Conservation (phyloP, 345 rosid species). For the Aethionema arabicum region DNA sequence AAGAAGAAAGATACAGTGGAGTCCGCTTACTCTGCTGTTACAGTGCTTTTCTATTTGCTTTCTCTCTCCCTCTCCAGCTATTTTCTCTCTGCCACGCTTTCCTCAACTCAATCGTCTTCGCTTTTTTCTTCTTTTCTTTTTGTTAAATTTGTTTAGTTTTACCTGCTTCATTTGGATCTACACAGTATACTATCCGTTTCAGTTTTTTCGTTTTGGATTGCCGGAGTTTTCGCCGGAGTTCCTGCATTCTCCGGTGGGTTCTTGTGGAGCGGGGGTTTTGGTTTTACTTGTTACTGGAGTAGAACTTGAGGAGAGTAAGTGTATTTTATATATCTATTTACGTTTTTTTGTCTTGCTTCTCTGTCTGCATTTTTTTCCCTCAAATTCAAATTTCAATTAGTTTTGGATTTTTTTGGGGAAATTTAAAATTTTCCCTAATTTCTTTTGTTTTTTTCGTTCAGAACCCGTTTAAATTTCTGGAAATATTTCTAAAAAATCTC, state of each 20-base stretch:
- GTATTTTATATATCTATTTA: not conserved
- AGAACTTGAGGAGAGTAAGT: slow-evolving; percentile 1
- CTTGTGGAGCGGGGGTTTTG: slow-evolving; percentile 3
- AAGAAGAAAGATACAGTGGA: not conserved
- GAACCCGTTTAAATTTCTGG: not conserved
- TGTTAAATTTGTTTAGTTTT: slow-evolving; percentile 7
- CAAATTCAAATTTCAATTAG: not conserved
- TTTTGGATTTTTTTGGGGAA: not conserved
- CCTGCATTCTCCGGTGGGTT: not conserved
- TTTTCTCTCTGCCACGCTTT: slow-evolving; percentile 26
- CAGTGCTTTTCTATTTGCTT: slow-evolving; percentile 16
- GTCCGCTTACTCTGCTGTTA: slow-evolving; percentile 5
- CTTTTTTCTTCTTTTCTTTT: slow-evolving; percentile 3
- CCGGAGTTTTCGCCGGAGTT: slow-evolving; percentile 25
- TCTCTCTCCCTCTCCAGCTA: slow-evolving; percentile 26
- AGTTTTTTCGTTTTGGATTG: not conserved
- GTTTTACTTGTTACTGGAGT: not conserved
- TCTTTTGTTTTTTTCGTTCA: not conserved
- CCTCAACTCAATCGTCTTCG: slow-evolving; percentile 26
- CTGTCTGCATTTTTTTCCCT: not conserved
- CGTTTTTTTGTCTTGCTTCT: not conserved
- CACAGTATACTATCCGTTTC: slow-evolving; percentile 10
- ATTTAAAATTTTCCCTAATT: not conserved
- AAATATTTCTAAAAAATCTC: not conserved
- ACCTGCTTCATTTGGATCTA: slow-evolving; percentile 28